A percentile compares a stretch with the other conserved stretches of the same genome.
phyloP scores from a whole-genome alignment of 2,329 filamentous ascomycete genomes.

The Madurella mycetomatis region DNA sequence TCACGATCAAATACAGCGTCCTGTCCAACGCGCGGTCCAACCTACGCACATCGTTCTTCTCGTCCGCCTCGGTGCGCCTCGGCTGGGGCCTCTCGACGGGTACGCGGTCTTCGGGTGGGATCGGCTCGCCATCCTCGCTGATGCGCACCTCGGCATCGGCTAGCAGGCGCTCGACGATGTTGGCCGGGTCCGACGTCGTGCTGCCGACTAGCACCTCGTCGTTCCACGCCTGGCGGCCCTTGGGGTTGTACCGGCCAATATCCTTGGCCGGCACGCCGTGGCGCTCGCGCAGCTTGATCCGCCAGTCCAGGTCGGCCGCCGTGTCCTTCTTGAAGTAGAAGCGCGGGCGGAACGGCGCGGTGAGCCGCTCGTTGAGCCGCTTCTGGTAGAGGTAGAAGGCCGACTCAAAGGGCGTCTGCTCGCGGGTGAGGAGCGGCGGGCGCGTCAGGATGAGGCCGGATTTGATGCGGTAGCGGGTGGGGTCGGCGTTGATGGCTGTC shows the following conservation, averaged over 20 bases:
- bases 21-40: slow-evolving; percentile 74
- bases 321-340: slow-evolving; percentile 96
- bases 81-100: slow-evolving; percentile 66
- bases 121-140: slow-evolving; percentile 56
- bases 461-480: slow-evolving; percentile 44
- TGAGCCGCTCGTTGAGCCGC: slow-evolving; percentile 87
- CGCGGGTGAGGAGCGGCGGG: slow-evolving; percentile 78
- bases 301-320: slow-evolving; percentile 81
- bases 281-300: slow-evolving; percentile 74
- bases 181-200: slow-evolving; percentile 57
- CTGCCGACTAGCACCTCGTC: slow-evolving; percentile 82
- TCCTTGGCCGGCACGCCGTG: slow-evolving; percentile 72
- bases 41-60: slow-evolving; percentile 66
- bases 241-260: slow-evolving; percentile 67
- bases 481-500: slow-evolving; percentile 32
- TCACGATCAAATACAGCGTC: slow-evolving; percentile 85
- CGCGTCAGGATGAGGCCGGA: slow-evolving; percentile 80
- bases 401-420: slow-evolving; percentile 83
- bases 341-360: slow-evolving; percentile 79
- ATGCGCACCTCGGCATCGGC: slow-evolving; percentile 67
- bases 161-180: slow-evolving; percentile 64
- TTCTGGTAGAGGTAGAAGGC: slow-evolving; percentile 97
- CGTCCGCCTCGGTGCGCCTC: slow-evolving; percentile 73
- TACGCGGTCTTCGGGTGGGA: slow-evolving; percentile 55
- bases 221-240: slow-evolving; percentile 72